Evolutionary conservation across 2,329 filamentous ascomycete genomes (phyloP).

Genomic region (Rachicladosporium sp.): DNA sequence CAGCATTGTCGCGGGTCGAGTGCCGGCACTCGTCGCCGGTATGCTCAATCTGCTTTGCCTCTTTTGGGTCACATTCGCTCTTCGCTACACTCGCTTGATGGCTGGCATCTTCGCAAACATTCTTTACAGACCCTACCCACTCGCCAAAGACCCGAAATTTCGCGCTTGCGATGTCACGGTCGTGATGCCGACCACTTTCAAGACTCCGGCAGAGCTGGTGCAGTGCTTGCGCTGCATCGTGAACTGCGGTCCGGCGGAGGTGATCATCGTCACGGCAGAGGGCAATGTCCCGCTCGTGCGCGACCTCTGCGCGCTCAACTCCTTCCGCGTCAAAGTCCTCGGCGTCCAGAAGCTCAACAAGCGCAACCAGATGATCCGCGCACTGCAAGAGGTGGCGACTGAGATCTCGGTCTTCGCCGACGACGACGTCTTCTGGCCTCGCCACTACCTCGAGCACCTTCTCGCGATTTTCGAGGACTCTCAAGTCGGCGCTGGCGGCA

Average conservation of each 20-base stretch:
- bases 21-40: no score
- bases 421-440: conserved; percentile 25
- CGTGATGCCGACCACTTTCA: conserved; percentile 25
- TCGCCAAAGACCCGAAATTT: conserved; percentile 15
- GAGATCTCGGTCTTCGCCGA: conserved; percentile 22
- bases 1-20: no score
- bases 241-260: conserved; percentile 11
- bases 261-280: conserved; percentile 20
- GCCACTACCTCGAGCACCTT: conserved; percentile 19
- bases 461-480: conserved; percentile 32
- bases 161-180: conserved; percentile 18
- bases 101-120: conserved; percentile 18
- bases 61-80: conserved; percentile 7
- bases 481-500: conserved; percentile 42
- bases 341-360: conserved; percentile 24
- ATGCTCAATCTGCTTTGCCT: no score
- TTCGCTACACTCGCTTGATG: conserved; percentile 18
- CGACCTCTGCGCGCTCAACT: conserved; percentile 5
- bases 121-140: conserved; percentile 17
- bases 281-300: conserved; percentile 13
- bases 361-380: conserved; percentile 22
- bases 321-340: conserved; percentile 15
- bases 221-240: conserved; percentile 17
- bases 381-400: conserved; percentile 17
- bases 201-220: conserved; percentile 16